phyloP scores from a whole-genome alignment of 2,329 filamentous ascomycete species.

The Colletotrichum theobromicola region DNA sequence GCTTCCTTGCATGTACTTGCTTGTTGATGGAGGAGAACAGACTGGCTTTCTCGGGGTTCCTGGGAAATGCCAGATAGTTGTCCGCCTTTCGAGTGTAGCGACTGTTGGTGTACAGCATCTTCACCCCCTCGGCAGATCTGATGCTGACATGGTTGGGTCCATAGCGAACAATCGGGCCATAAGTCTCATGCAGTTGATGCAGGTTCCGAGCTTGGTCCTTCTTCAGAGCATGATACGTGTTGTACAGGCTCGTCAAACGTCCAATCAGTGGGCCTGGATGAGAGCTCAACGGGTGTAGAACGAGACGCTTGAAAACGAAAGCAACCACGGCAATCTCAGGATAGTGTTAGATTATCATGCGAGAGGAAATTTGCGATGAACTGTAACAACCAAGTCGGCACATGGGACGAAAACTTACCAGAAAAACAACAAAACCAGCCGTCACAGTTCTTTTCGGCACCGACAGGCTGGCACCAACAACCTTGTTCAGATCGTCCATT shows the following conservation, averaged over 20 bases:
- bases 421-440: background rate
- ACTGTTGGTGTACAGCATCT: slow-evolving; percentile 1
- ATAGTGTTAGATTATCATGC: background rate
- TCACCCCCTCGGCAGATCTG: background rate
- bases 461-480: background rate
- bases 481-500: background rate
- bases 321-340: background rate
- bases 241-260: background rate
- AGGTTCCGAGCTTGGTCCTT: slow-evolving; percentile 5
- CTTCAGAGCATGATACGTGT: slow-evolving; percentile 3
- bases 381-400: background rate
- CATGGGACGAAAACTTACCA: background rate
- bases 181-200: background rate
- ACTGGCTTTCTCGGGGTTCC: background rate
- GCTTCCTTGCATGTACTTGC: slow-evolving; percentile 2
- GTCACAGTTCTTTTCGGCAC: background rate
- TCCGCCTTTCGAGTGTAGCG: background rate
- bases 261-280: background rate
- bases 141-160: slow-evolving; percentile 12
- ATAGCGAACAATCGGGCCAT: background rate
- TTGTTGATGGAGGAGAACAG: slow-evolving; percentile 5
- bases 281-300: background rate
- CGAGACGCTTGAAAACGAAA: background rate
- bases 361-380: background rate
- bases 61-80: background rate